Base-by-base conservation (phyloP, 495 filamentous ascomycete species). In the Xylaria flabelliformis region DNA sequence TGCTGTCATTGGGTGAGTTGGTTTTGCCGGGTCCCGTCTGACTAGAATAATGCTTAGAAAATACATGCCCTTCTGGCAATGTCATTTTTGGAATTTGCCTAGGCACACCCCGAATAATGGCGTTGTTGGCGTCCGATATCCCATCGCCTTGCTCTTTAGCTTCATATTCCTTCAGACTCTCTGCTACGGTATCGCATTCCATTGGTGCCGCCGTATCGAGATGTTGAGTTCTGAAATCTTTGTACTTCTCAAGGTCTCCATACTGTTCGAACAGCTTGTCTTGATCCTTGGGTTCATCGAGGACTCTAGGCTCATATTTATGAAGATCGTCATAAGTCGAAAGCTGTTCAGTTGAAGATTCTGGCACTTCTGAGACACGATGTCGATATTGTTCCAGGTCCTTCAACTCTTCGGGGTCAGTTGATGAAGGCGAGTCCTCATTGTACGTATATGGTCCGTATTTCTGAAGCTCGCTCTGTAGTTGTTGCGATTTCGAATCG, bases 241-340 rank as follows among this genome's bases (percentile, higher is more conserved):
- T 76, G 51, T 82, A 79, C 24, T 74, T 67, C 4, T 78, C 74
- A 9, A 83, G 75, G 19, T 80, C 80, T 50, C 73, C 77, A 59
- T 79, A 77, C 56, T 76, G 72, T 62, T 74, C 63, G n/a, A 75
- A 76, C 4, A 73, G 70, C 3, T 42, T 73, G 17, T 79, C 75
- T 53, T 78, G 70, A 26, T 50, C 74, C 50, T 80, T 67, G 15
- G 77, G 51, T 46, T 83, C 81, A 17, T 80, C 75, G 24, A 80
- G 77, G 44, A 62, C 62, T 42, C 73, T 75, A 8, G 78, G 70
- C 53, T 80, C 72, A 63, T 83, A 83, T 58, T 81, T 78, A 29
- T 78, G 68, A 26, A 81, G 73, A 62, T 83, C 81, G 4, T 78
- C 64, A 21, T 76, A 78, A 26, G 67, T 1, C 64, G 70, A 15